Evolutionary conservation across 2,329 filamentous ascomycete genomes (phyloP), one percentile per base, ranked within the genome.

Genomic region (Aspergillus hiratsukae): DNA sequence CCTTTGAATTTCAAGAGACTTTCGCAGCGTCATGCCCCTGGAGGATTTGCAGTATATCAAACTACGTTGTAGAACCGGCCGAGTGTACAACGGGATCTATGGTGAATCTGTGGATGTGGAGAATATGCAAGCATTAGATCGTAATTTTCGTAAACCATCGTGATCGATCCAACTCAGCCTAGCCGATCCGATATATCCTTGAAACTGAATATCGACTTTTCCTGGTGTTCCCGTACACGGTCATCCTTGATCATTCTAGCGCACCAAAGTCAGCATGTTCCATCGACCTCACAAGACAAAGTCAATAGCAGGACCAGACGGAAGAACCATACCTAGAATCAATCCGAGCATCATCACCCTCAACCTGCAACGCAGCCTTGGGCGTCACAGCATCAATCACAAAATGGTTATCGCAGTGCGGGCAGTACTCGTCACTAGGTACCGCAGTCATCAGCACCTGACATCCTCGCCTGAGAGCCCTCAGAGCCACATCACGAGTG

Each of bases 391-490:
- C 95, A 4, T 97, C 92, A 61, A 99, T 81, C 41, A 99, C 89
- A 71, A 92, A 99, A 76, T 99, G 95, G 78, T 99, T 99, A 73
- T 99, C 94, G 80, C 94, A 99, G 78, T 97, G 90, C 23, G 94
- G 95, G 80, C 94, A 99, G 81, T 96, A 99, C 75, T 99, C 95
- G 78, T 99, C 94, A 72, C 90, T 84, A 23, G 23, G 23, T 23
- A 50, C 28, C 53, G 41, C 10, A n/a, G 8, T 11, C 11, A 35
- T 48, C 11, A 40, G 21, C 17, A 17, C 40, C 17, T 49, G 14
- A 29, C 40, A 21, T 31, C 8, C 21, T 23, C 41, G n/a, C n/a
- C 41, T 23, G n/a, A 19, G 14, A 14, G 31, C 2, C 11, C 14
- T 14, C 31, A 2, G 31, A 35, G 31, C n/a, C n/a, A n/a, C n/a